phyloP scores from a whole-genome alignment of 345 rosid species.

The Crucihimalaya himalaica region DNA sequence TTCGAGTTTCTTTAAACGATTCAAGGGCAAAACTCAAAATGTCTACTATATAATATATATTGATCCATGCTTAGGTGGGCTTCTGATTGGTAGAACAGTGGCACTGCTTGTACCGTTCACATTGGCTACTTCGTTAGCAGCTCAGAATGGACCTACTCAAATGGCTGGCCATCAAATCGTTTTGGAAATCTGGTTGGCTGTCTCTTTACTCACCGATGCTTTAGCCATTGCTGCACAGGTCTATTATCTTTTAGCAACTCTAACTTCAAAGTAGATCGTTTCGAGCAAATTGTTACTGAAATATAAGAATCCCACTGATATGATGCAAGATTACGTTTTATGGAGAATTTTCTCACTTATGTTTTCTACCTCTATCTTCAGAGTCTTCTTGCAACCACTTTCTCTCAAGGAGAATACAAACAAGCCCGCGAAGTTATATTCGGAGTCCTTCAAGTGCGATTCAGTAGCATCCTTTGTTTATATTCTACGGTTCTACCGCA shows the following conservation, averaged over 20 bases:
- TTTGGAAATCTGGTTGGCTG: constrained; percentile 85
- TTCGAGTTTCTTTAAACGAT: not conserved
- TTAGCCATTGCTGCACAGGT: constrained; percentile 98
- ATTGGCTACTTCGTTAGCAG: constrained; percentile 83
- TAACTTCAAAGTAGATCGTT: not conserved
- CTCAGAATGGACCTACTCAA: constrained; percentile 77
- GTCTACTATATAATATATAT: not conserved
- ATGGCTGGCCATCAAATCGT: constrained; percentile 98
- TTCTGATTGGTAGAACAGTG: constrained; percentile 84
- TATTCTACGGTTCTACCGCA: not conserved
- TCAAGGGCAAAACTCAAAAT: not conserved
- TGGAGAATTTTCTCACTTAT: not conserved
- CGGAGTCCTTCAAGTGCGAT: constrained; percentile 64
- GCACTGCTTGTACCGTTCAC: constrained; percentile 82
- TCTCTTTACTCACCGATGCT: constrained; percentile 91
- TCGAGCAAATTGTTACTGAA: not conserved
- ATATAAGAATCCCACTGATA: not conserved
- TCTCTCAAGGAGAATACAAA: constrained; percentile 70
- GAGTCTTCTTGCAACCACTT: constrained; percentile 85
- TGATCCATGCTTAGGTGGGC: constrained; percentile 60
- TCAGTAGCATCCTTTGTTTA: not conserved
- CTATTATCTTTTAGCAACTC: constrained; percentile 2
- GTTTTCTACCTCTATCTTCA: constrained; percentile 25
- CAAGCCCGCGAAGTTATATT: constrained; percentile 65
- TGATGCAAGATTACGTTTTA: not conserved